Base-by-base conservation (phyloP, 1,139 yeast species). In the Blastobotrys proliferans region DNA sequence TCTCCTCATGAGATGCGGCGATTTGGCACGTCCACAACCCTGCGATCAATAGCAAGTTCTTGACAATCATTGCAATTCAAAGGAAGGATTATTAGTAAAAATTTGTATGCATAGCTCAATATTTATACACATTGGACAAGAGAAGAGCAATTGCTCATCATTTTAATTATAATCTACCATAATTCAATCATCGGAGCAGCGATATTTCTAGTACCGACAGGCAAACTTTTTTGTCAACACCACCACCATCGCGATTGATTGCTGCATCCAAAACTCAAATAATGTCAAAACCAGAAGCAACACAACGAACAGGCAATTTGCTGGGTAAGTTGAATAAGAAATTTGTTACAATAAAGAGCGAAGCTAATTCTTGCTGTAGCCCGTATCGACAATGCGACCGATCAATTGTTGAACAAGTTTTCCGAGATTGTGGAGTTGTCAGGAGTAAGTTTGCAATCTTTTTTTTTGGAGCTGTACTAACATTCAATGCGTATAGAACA, bases 301-400 rank as follows among this genome's bases (percentile, higher is more conserved):
- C 59, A 4, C 58, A 56, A 40, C 46, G 60, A 40, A 55, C 60
- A 2, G 57, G 55, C 2, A 53, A 51, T 25, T 34, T 57, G 22
- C 46, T 54, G 30, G 47, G 60, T 55, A 43, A 13, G 59, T 44
- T 16, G 22, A 34, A 24, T 20, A 17, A 25, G 27, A 27, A 6
- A 4, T 25, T 9, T n/a, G 18, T 14, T 14, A 22, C 31, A 35
- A 20, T 30, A 25, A 35, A 9, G 11, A 13, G 8, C 14, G 6
- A 27, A 27, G 11, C 13, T 27, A 9, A 10, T 10, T n/a, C 13
- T 27, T 8, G 13, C 13, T 5, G 21, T 34, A 51, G 64, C 57
- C 18, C 58, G 64, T n/a, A 56, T 66, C 19, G 68, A 66, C 44
- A 54, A 53, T 22, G 63, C 63, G n/a, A 58, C 62, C 1, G 63